Evolutionary conservation across 1,284 basidiomycete genomes (phyloP), one percentile per base, ranked within the genome.

Genomic region (Ustilago shanxiensis): DNA sequence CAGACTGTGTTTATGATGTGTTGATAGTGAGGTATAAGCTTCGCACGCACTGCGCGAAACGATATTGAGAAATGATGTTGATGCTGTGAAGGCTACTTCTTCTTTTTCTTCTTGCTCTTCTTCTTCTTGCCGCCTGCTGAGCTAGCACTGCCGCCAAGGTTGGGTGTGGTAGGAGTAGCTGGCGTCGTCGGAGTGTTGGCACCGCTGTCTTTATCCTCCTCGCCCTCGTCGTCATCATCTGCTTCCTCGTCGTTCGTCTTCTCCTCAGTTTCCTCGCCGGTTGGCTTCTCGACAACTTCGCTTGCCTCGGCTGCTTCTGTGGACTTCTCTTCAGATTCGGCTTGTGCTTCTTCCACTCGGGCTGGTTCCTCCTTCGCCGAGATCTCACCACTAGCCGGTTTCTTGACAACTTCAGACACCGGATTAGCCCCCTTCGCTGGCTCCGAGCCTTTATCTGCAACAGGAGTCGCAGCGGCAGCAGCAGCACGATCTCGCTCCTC

Each of bases 71-170:
- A n/a, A n/a, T n/a, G n/a, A n/a, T n/a, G n/a, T n/a, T n/a, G n/a
- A n/a, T n/a, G n/a, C n/a, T n/a, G n/a, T 11, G 31, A 33, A 11
- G 31, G 31, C 31, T 33, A 39, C 56, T 44, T 29, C 55, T 63
- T 65, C 60, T 75, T 61, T 47, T 66, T 69, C 44, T 72, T 76
- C 59, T 77, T 77, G 41, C 68, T 72, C 45, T 68, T 67, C 41
- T 71, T 60, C 54, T 53, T 60, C 49, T 26, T 49, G 3, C 37
- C 37, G 2, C 54, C 51, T 6, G 8, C 41, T n/a, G 29, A 44
- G 20, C 54, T 26, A 41, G 31, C 49, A 41, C 35, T 16, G 52
- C 29, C 45, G 24, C 35, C 61, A 8, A 41, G 64, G 18, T 67
- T 71, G 26, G 73, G 61, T 50, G 68, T 71, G 0, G 60, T 59